Conservation (phyloP, 2,329 filamentous ascomycete species). For the Penicillium corylophilum region DNA sequence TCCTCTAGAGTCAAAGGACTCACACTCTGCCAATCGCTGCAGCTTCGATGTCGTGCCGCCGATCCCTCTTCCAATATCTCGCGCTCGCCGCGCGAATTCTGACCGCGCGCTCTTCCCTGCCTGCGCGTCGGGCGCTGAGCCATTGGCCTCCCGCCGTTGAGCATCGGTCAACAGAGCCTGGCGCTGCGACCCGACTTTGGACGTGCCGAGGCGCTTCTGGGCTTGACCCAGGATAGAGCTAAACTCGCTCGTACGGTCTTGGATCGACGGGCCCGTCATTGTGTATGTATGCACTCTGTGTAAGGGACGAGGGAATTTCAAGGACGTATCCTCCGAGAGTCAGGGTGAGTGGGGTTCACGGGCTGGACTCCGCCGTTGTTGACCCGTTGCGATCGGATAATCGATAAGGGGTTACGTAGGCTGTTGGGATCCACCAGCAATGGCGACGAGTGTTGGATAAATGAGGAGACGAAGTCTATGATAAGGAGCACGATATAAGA, state of each 20-base stretch:
- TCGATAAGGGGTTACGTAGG: constrained; percentile 34
- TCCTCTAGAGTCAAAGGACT: constrained; percentile 29
- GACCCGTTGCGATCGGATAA: constrained; percentile 20
- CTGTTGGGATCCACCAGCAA: constrained; percentile 23
- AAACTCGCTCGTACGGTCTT: constrained; percentile 96
- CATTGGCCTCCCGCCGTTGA: constrained; percentile 61
- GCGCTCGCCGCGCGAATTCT: constrained; percentile 89
- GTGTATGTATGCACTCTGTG: constrained; percentile 16
- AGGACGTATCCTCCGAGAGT: constrained; percentile 1
- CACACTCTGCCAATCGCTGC: constrained; percentile 83
- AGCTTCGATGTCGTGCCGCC: constrained; percentile 91
- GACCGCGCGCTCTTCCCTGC: constrained; percentile 60
- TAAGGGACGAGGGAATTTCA: background rate
- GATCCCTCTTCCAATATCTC: constrained; percentile 89
- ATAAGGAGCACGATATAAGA: background rate
- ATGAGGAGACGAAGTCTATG: background rate
- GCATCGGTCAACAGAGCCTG: constrained; percentile 75
- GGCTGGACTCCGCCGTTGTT: constrained; percentile 12
- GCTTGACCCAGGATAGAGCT: constrained; percentile 83
- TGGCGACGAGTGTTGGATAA: background rate
- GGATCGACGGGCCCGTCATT: constrained; percentile 69
- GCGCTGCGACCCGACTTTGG: constrained; percentile 75
- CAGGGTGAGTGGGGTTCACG: background rate
- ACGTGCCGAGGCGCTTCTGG: constrained; percentile 73
- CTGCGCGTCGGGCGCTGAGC: constrained; percentile 54